Evolutionary conservation across 73 alveolate genomes (phyloP), one percentile per base, ranked within the genome.

Genomic region (Breviolum minutum): DNA sequence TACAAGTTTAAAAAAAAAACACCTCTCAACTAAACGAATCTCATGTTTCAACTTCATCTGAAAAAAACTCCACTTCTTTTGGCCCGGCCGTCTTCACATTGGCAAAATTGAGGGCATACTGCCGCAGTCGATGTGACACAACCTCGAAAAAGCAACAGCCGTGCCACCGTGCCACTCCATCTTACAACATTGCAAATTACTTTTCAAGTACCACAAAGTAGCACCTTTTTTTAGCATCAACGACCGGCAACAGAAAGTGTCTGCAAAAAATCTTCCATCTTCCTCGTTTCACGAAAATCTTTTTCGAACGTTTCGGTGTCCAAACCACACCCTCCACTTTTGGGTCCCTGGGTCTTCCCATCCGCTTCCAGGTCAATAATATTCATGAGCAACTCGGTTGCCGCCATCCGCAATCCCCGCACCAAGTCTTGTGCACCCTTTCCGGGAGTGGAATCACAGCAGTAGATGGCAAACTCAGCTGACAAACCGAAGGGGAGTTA

Each of bases 391-490:
- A 90, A 87, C 77, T 90, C 87, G 63, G 84, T 90, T 29, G 96
- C 96, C 27, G 96, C 96, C 96, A 90, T 90, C 30, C 96, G 96
- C 76, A 90, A 76, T 17, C 88, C 87, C 16, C 87, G 71, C 2
- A 77, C 96, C 61, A 90, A 9, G 40, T 90, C 96, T 90, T 90
- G 96, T 9, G 96, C 87, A 5, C 96, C 96, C 96, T 88, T n/a
- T n/a, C n/a, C n/a, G 71, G 14, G 5, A 40, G 3, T 40, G 54
- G 54, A 40, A 40, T n/a, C n/a, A n/a, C n/a, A n/a, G n/a, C n/a
- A n/a, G n/a, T n/a, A n/a, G n/a, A n/a, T n/a, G n/a, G n/a, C n/a
- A n/a, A n/a, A 40, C 54, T 40, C 54, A 40, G 54, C 54, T 40
- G 54, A 40, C 0, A 40, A 0, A 40, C 54, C 54, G 0, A 2